A percentile compares a stretch with the other conserved stretches of the same genome.
phyloP scores from a whole-genome alignment of 805 yeast species.

The Saccharomycopsis fibuligera region DNA sequence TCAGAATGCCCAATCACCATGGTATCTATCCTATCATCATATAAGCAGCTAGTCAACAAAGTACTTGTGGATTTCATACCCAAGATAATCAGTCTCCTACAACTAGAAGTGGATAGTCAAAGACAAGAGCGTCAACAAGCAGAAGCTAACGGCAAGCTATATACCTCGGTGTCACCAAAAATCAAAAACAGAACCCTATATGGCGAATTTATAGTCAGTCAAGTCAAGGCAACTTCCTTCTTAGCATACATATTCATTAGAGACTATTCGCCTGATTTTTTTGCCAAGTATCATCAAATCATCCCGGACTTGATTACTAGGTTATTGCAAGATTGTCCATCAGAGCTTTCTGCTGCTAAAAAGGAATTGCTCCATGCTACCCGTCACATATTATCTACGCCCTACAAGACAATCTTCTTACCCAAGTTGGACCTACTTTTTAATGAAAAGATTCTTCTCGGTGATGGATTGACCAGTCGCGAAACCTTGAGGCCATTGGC shows the following conservation, averaged over 20 bases:
- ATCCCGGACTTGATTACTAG: conserved; percentile 87
- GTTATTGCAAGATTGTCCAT: conserved; percentile 89
- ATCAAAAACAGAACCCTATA: conserved; percentile 72
- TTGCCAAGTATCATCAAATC: conserved; percentile 47
- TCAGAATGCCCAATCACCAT: conserved; percentile 97
- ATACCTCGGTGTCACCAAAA: conserved; percentile 66
- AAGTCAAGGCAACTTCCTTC: conserved; percentile 93
- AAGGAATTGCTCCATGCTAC: conserved; percentile 92
- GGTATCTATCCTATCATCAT: conserved; percentile 86
- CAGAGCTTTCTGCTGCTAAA: conserved; percentile 84
- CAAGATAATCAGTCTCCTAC: conserved; percentile 64
- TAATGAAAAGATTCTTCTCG: conserved; percentile 81
- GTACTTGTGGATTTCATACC: conserved; percentile 78
- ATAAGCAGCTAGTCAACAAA: conserved; percentile 65
- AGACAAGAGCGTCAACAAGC: conserved; percentile 54
- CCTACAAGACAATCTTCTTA: conserved; percentile 71
- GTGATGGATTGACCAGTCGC: conserved; percentile 86
- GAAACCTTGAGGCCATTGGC: conserved; percentile 91
- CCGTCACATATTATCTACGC: conserved; percentile 89
- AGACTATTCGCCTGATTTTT: conserved; percentile 64
- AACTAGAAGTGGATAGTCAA: conserved; percentile 79
- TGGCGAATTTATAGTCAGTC: conserved; percentile 86
- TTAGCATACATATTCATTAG: conserved; percentile 87
- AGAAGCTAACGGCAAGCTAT: conserved; percentile 48
- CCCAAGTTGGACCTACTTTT: conserved; percentile 81